Conservation (phyloP, 23 red algal genomes). For the Pyropia haitanensis region DNA sequence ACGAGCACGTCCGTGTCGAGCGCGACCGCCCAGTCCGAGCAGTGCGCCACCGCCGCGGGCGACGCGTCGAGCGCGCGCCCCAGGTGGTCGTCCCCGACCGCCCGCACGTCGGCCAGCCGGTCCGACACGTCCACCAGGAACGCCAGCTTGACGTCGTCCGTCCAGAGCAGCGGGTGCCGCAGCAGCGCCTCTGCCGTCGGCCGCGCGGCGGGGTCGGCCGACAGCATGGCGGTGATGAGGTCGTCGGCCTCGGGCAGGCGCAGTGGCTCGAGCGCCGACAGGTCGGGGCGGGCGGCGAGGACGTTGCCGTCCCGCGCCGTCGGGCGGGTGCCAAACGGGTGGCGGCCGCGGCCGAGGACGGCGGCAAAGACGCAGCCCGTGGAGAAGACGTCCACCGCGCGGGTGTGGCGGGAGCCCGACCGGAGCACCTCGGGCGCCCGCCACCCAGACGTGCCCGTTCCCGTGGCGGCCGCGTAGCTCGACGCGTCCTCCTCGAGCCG, state of each 20-base stretch:
- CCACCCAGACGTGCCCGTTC: slow-evolving; percentile 85
- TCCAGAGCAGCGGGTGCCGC: slow-evolving; percentile 93
- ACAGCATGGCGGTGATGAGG: slow-evolving; percentile 66
- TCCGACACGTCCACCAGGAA: slow-evolving; percentile 94
- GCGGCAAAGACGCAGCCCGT: slow-evolving; percentile 75
- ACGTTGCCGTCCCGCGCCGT: slow-evolving; percentile 84
- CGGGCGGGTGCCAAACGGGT: slow-evolving; percentile 78
- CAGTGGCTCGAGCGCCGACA: slow-evolving; percentile 53
- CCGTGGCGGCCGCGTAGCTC: slow-evolving; percentile 49
- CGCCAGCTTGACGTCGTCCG: slow-evolving; percentile 68
- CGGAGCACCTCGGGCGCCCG: slow-evolving; percentile 88
- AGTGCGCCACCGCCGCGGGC: slow-evolving; percentile 16
- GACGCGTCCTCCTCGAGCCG: slow-evolving; percentile 53
- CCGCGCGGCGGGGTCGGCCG: slow-evolving; percentile 34
- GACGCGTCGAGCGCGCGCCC: slow-evolving; percentile 33
- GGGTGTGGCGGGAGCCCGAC: slow-evolving; percentile 47
- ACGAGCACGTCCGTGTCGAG: slow-evolving; percentile 68
- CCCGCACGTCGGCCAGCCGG: slow-evolving; percentile 50
- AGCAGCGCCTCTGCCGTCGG: slow-evolving; percentile 50
- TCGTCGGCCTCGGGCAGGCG: slow-evolving; percentile 73
- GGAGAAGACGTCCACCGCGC: slow-evolving; percentile 84
- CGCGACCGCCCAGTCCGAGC: slow-evolving; percentile 46
- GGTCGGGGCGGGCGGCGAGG: slow-evolving; percentile 32
- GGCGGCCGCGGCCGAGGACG: slow-evolving; percentile 72
- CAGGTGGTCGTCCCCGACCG: slow-evolving; percentile 4